Percentiles rank a stretch among this genome's conserved stretches.
Evolutionary conservation across 2,329 filamentous ascomycete genomes (phyloP).

Genomic region (Alternaria sp.): DNA sequence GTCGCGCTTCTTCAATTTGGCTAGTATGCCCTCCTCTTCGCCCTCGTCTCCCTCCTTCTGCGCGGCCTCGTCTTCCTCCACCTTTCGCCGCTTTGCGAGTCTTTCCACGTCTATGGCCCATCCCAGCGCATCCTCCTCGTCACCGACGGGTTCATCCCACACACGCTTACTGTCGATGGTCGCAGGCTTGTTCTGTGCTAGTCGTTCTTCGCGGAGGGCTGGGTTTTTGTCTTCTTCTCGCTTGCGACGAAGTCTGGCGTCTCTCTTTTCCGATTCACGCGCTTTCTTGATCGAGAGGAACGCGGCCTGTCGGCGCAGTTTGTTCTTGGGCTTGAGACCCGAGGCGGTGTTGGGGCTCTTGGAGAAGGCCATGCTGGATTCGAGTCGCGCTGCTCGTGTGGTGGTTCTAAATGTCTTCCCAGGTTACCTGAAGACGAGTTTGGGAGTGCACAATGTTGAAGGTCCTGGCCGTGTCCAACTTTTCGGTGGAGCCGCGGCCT

Average conservation of each 20-base stretch:
- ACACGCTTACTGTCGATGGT: constrained; percentile 63
- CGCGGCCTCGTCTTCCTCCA: constrained; percentile 50
- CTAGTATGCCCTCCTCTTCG: constrained; percentile 43
- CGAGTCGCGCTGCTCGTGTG: not conserved
- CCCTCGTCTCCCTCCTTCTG: constrained; percentile 21
- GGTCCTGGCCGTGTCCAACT: constrained; percentile 14
- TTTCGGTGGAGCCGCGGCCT: constrained; percentile 23
- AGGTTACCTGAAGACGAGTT: not conserved
- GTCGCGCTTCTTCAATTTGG: constrained; percentile 45
- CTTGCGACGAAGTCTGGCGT: constrained; percentile 78
- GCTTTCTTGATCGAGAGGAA: constrained; percentile 82
- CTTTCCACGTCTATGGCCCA: constrained; percentile 56
- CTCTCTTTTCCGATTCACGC: constrained; percentile 76
- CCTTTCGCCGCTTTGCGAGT: constrained; percentile 54
- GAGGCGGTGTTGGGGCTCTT: constrained; percentile 56
- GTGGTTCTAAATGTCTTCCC: constrained; percentile 15
- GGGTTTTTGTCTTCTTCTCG: constrained; percentile 88
- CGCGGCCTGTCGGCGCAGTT: constrained; percentile 78
- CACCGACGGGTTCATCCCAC: constrained; percentile 72
- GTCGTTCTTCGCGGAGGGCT: constrained; percentile 73
- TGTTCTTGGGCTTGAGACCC: constrained; percentile 72
- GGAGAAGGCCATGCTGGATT: constrained; percentile 58
- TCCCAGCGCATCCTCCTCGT: constrained; percentile 55
- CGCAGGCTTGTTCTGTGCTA: constrained; percentile 77
- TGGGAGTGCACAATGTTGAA: not conserved